Evolutionary conservation across 2,329 filamentous ascomycete genomes (phyloP).

Genomic region (Trichoderma oligosporum): DNA sequence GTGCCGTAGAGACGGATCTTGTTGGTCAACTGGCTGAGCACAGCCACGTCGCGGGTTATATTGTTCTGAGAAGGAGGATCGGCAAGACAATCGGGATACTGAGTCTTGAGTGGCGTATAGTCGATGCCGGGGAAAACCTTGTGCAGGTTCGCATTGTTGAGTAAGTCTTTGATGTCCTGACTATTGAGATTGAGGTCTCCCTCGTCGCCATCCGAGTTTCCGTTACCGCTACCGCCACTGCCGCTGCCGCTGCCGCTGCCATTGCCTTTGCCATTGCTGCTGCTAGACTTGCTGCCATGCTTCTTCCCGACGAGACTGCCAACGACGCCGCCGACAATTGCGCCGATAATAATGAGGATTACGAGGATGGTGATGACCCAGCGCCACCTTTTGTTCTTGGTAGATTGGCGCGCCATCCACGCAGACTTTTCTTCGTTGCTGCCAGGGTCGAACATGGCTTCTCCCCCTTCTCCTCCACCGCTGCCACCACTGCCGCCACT

Average conservation of each 20-base stretch:
- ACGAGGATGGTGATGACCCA: constrained; percentile 65
- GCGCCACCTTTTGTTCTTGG: constrained; percentile 61
- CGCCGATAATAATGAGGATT: constrained; percentile 63
- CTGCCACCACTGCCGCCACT: not conserved
- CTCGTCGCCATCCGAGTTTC: constrained; percentile 59
- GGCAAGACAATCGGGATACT: constrained; percentile 78
- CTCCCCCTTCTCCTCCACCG: constrained; percentile 22
- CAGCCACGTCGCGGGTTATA: constrained; percentile 83
- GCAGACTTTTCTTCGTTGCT: constrained; percentile 21
- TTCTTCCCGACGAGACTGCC: constrained; percentile 66
- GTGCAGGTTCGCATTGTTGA: constrained; percentile 79
- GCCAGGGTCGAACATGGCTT: constrained; percentile 13
- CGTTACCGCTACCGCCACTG: constrained; percentile 43
- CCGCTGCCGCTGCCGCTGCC: constrained; percentile 23
- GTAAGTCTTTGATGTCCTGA: constrained; percentile 70
- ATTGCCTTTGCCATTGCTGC: constrained; percentile 21
- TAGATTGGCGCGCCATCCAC: constrained; percentile 40
- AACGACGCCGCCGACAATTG: constrained; percentile 68
- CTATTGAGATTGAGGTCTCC: constrained; percentile 73
- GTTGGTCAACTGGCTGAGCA: constrained; percentile 86
- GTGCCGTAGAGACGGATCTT: constrained; percentile 87
- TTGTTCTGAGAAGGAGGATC: constrained; percentile 89
- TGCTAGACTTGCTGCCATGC: constrained; percentile 35
- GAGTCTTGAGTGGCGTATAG: constrained; percentile 87
- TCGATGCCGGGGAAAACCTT: constrained; percentile 95